phyloP scores from a whole-genome alignment of 2,329 filamentous ascomycete species.

The Boeremia lycopersici region DNA sequence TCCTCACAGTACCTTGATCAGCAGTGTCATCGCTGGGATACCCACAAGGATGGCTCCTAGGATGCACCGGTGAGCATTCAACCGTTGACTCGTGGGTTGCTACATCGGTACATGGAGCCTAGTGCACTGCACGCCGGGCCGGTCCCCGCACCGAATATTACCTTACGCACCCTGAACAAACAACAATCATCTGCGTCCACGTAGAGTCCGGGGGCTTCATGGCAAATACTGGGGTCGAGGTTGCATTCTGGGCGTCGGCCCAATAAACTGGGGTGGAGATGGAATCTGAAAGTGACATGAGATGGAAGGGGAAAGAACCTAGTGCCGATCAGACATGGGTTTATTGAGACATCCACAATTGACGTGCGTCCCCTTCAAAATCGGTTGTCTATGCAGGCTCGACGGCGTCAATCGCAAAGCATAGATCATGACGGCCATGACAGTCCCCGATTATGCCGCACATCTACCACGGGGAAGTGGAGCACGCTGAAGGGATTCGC shows the following conservation, averaged over 20 bases:
- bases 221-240: not conserved
- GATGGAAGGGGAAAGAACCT: constrained; percentile 9
- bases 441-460: not conserved
- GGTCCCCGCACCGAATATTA: constrained; percentile 8
- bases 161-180: not conserved
- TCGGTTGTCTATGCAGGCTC: not conserved
- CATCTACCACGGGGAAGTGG: not conserved
- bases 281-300: not conserved
- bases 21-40: not conserved
- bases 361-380: not conserved
- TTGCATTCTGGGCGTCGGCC: not conserved
- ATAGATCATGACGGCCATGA: constrained; percentile 9
- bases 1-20: not conserved
- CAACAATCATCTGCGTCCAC: not conserved
- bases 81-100: constrained; percentile 8
- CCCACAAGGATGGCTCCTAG: not conserved
- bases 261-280: not conserved
- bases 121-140: constrained; percentile 10
- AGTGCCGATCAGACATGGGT: constrained; percentile 17
- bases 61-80: constrained; percentile 1
- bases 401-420: not conserved
- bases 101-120: constrained; percentile 1
- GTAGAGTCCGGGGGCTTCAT: not conserved
- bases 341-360: constrained; percentile 12
- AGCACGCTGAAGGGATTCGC: not conserved